Conservation (phyloP, 257 asterid species). For the Linaria vulgaris region DNA sequence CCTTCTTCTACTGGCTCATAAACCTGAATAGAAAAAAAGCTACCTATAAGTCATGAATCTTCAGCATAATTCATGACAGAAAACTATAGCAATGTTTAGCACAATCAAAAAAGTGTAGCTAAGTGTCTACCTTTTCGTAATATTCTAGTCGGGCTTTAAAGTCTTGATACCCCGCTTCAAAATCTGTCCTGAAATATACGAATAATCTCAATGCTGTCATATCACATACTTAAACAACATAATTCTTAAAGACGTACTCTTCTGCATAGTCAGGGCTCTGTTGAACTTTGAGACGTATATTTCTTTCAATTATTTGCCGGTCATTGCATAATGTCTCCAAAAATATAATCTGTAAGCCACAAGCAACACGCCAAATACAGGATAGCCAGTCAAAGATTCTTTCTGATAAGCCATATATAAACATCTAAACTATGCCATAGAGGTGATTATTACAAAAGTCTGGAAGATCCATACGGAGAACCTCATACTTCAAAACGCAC, state of each 20-base stretch:
- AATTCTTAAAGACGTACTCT: conserved; percentile 54
- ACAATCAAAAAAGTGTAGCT: conserved; percentile 27
- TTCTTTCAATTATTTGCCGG: conserved; percentile 80
- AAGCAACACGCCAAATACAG: conserved; percentile 20
- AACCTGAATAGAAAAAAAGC: conserved; percentile 48
- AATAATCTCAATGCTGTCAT: conserved; percentile 29
- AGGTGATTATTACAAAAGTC: too few species aligned
- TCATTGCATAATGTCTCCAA: conserved; percentile 95
- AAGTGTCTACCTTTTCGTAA: conserved; percentile 74
- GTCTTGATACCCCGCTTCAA: conserved; percentile 95
- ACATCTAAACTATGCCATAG: too few species aligned
- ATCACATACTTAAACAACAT: conserved; percentile 20
- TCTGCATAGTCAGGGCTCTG: conserved; percentile 99
- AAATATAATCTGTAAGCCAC: conserved; percentile 65
- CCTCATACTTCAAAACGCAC: too few species aligned
- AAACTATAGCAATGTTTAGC: conserved; percentile 4
- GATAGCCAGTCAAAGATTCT: conserved; percentile 15
- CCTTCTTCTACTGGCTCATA: conserved; percentile 99
- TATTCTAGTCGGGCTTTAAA: conserved; percentile 87
- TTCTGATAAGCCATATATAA: conserved; percentile 20
- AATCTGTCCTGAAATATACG: conserved; percentile 84
- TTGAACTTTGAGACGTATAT: conserved; percentile 99
- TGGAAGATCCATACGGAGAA: too few species aligned
- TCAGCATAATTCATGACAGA: conserved; percentile 22
- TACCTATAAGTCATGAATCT: conserved; percentile 5